A percentile compares a stretch with the other conserved stretches of the same genome.
Conservation (phyloP, 768 basidiomycete genomes). For the Serendipita sp. region DNA sequence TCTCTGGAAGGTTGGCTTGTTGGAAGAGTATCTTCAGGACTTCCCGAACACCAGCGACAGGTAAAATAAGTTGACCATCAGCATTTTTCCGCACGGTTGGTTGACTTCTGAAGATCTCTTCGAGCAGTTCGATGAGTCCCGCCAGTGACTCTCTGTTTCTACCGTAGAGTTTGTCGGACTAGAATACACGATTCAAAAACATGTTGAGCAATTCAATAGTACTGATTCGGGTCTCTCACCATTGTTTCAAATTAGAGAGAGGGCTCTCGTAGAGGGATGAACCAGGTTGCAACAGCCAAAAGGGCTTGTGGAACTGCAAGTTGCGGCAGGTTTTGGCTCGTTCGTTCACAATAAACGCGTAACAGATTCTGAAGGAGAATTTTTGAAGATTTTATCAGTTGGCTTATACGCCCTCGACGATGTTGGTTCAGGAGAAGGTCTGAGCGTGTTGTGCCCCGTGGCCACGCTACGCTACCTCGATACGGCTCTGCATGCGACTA, state of each 20-base stretch:
- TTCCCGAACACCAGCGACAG: slow-evolving; percentile 53
- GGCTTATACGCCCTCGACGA: neutral
- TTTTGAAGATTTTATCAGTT: neutral
- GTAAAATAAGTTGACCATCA: slow-evolving; percentile 41
- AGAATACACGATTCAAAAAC: neutral
- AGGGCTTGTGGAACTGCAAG: neutral
- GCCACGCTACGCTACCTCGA: neutral
- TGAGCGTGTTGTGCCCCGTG: too few species aligned
- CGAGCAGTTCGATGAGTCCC: slow-evolving; percentile 53
- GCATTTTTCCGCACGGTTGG: slow-evolving; percentile 17
- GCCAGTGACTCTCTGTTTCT: slow-evolving; percentile 54
- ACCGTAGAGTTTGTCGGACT: slow-evolving; percentile 21
- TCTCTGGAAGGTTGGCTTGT: slow-evolving; percentile 41
- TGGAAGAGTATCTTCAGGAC: slow-evolving; percentile 50
- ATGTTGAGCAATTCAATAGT: neutral
- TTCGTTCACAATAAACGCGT: neutral
- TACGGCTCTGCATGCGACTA: neutral
- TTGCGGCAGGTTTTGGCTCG: neutral
- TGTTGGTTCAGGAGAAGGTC: neutral
- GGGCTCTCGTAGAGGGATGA: neutral
- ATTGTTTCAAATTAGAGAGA: neutral
- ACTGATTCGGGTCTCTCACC: neutral
- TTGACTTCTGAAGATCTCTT: slow-evolving; percentile 51
- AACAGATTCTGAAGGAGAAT: neutral
- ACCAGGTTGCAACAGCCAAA: neutral